phyloP scores from a whole-genome alignment of 1,284 basidiomycete species.

The Ceratobasidium sp. region DNA sequence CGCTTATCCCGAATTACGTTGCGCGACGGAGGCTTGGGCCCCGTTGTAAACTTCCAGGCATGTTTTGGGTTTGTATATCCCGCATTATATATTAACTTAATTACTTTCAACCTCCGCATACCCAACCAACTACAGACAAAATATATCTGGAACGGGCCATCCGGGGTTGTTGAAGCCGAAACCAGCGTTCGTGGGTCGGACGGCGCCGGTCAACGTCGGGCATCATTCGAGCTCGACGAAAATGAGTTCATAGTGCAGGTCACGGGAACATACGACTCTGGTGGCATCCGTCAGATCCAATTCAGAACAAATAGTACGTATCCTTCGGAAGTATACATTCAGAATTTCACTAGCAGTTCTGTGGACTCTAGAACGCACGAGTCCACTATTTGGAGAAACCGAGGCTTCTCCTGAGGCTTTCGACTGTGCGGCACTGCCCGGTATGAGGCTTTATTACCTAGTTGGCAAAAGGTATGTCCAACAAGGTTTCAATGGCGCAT shows the following conservation, averaged over 20 bases:
- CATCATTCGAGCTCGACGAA: not conserved
- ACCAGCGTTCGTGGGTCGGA: not conserved
- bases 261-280: not conserved
- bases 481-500: not conserved
- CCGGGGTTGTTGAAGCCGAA: not conserved
- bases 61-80: not conserved
- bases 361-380: not conserved
- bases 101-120: too few species aligned
- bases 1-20: not conserved
- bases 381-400: not conserved
- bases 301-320: not conserved
- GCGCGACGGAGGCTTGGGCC: not conserved
- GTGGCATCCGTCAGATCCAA: not conserved
- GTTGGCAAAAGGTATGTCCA: conserved; percentile 10
- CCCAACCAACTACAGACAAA: not conserved
- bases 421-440: not conserved
- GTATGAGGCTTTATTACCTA: not conserved
- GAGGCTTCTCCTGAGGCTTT: not conserved
- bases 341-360: not conserved
- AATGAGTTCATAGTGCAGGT: not conserved
- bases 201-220: not conserved
- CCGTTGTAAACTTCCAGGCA: not conserved
- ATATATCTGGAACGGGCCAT: not conserved
- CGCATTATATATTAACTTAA: too few species aligned
- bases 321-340: not conserved